Evolutionary conservation across 768 basidiomycete species (phyloP).

Genomic region (Russula virescens): DNA sequence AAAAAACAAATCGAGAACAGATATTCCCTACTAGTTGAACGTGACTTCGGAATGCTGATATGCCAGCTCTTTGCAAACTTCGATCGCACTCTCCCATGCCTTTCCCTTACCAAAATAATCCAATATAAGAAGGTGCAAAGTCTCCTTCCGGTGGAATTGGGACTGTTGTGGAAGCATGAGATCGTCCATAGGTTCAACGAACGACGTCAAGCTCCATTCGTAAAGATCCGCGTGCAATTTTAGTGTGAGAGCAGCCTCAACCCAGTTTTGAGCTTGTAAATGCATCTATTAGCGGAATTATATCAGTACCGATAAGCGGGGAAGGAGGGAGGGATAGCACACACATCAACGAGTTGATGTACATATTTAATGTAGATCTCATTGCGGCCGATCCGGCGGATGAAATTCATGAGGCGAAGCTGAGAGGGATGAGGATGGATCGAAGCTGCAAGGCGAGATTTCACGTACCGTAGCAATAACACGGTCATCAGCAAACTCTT

Average conservation of each 20-base stretch:
- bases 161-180: conserved; percentile 88
- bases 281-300: conserved; percentile 57
- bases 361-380: conserved; percentile 97
- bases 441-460: not conserved
- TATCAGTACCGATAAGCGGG: not conserved
- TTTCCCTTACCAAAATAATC: conserved; percentile 94
- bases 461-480: conserved; percentile 75
- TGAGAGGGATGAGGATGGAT: conserved; percentile 28
- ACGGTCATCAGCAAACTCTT: conserved; percentile 92
- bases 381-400: conserved; percentile 82
- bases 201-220: conserved; percentile 79
- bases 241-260: conserved; percentile 88
- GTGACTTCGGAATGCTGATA: conserved; percentile 84
- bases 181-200: conserved; percentile 84
- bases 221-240: conserved; percentile 93
- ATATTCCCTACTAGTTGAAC: conserved; percentile 72
- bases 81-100: conserved; percentile 94
- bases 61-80: conserved; percentile 88
- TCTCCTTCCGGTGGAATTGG: conserved; percentile 92
- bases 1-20: not conserved
- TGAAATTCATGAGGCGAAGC: conserved; percentile 91
- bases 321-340: conserved; percentile 25
- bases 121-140: conserved; percentile 83
- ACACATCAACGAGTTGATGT: conserved; percentile 86
- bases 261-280: conserved; percentile 81